Evolutionary conservation across 371 early-diverging fungal species (phyloP).

Genomic region (Apophysomyces ossiformis): DNA sequence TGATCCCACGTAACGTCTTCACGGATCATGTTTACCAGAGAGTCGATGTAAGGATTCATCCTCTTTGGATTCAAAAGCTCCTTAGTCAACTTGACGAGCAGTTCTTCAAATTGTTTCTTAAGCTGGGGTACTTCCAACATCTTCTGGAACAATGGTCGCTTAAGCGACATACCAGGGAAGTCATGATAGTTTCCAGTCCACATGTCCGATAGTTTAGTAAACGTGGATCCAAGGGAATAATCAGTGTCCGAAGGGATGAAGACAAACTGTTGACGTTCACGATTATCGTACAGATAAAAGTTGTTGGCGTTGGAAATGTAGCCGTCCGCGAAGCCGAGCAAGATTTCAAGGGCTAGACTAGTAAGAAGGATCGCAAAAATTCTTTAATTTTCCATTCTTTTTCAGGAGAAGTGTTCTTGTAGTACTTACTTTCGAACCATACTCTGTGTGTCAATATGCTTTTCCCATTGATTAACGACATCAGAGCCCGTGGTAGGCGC

Average conservation of each 20-base stretch:
- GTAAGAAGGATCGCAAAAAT: not conserved
- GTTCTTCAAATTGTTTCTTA: conserved; percentile 17
- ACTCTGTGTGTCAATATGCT: conserved; percentile 25
- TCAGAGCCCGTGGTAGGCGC: conserved; percentile 19
- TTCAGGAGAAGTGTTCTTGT: not conserved
- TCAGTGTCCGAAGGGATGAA: conserved; percentile 16
- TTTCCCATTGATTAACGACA: conserved; percentile 27
- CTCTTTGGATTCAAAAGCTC: conserved; percentile 23
- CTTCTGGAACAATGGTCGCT: conserved; percentile 16
- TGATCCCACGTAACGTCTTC: conserved; percentile 28
- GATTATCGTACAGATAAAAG: conserved; percentile 32
- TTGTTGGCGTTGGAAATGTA: conserved; percentile 30
- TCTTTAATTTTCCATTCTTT: not conserved
- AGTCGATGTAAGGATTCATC: conserved; percentile 21
- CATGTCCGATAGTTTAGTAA: conserved; percentile 10
- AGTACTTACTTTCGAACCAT: conserved; percentile 32
- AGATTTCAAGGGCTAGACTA: conserved; percentile 35
- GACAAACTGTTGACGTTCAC: conserved; percentile 7
- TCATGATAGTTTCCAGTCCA: conserved; percentile 25
- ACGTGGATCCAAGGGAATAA: conserved; percentile 6
- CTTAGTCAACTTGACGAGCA: conserved; percentile 15
- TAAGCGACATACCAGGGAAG: conserved; percentile 14
- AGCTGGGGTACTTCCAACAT: conserved; percentile 25
- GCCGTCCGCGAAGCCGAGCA: conserved; percentile 33
- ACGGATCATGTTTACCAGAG: conserved; percentile 17